Conservation (phyloP, 352 stramenopile genomes). For the Pythium aphanidermatum region DNA sequence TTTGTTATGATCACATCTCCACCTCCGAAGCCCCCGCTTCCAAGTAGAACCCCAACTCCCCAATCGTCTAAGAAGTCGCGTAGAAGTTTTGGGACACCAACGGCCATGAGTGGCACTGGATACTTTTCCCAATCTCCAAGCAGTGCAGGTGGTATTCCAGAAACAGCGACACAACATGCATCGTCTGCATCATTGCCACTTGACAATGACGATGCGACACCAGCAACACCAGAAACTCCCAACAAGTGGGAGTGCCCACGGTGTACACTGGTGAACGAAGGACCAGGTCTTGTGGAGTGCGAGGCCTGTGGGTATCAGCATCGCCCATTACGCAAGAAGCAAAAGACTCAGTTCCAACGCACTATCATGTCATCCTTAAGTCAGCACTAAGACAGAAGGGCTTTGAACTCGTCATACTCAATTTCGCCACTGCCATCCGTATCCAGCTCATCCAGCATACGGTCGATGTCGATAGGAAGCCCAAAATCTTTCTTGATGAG, state of each 20-base stretch:
- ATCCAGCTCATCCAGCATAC: constrained; percentile 95
- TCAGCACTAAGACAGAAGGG: constrained; percentile 66
- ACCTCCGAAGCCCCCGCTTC: constrained; percentile 2
- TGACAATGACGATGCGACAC: no score
- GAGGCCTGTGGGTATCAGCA: constrained; percentile 62
- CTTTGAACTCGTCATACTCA: constrained; percentile 96
- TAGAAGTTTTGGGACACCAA: constrained; percentile 3
- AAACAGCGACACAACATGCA: constrained; percentile 13
- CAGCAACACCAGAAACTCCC: neutral
- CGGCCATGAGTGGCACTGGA: neutral
- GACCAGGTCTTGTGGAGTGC: constrained; percentile 31
- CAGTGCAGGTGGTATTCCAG: constrained; percentile 4
- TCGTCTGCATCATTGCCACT: constrained; percentile 5
- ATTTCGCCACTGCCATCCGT: constrained; percentile 93
- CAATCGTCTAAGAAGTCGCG: constrained; percentile 4
- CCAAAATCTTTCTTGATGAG: constrained; percentile 97
- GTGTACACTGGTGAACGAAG: constrained; percentile 77
- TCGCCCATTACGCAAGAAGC: constrained; percentile 40
- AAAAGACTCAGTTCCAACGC: constrained; percentile 75
- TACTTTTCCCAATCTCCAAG: constrained; percentile 13
- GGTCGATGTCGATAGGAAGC: constrained; percentile 94
- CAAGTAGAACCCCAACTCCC: constrained; percentile 5
- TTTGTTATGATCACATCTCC: constrained; percentile 14
- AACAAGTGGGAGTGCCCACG: constrained; percentile 62
- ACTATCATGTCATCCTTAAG: constrained; percentile 58